phyloP scores from a whole-genome alignment of 192 early-diverging fungal genomes.

The Rhizoclosmatium sp. region DNA sequence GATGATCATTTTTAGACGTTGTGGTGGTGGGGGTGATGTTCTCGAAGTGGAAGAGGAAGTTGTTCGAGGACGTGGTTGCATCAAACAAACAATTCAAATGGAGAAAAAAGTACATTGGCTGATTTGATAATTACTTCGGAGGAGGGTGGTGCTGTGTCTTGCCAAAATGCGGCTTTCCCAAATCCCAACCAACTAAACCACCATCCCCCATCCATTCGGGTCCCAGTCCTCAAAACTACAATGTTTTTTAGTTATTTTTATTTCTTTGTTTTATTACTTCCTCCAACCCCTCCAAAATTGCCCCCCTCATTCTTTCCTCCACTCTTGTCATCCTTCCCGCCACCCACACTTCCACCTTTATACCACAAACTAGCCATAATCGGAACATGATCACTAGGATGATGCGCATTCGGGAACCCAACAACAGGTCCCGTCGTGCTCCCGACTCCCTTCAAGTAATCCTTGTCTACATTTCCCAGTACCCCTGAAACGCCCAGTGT shows the following conservation, averaged over 20 bases:
- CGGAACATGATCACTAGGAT: conserved; percentile 63
- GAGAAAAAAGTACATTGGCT: too few species aligned
- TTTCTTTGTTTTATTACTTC: conserved; percentile 2
- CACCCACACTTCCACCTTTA: background rate
- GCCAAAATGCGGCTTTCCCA: too few species aligned
- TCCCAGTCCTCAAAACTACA: too few species aligned
- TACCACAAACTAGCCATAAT: conserved; percentile 43
- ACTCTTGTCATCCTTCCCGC: background rate
- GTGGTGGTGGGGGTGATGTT: too few species aligned
- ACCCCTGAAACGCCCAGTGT: conserved; percentile 80
- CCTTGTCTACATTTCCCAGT: conserved; percentile 81
- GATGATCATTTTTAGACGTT: conserved; percentile 21
- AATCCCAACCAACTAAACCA: too few species aligned
- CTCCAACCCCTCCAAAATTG: background rate
- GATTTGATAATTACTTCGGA: too few species aligned
- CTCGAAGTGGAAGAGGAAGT: too few species aligned
- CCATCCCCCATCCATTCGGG: too few species aligned
- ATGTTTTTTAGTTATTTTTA: background rate
- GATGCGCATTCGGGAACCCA: conserved; percentile 93
- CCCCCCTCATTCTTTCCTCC: conserved; percentile 2
- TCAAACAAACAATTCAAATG: too few species aligned
- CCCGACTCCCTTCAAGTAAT: conserved; percentile 69
- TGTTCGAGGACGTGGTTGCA: too few species aligned
- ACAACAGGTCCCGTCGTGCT: conserved; percentile 54
- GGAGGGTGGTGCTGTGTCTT: too few species aligned